phyloP scores from a whole-genome alignment of 371 early-diverging fungal genomes.

The Gilbertella persicaria region DNA sequence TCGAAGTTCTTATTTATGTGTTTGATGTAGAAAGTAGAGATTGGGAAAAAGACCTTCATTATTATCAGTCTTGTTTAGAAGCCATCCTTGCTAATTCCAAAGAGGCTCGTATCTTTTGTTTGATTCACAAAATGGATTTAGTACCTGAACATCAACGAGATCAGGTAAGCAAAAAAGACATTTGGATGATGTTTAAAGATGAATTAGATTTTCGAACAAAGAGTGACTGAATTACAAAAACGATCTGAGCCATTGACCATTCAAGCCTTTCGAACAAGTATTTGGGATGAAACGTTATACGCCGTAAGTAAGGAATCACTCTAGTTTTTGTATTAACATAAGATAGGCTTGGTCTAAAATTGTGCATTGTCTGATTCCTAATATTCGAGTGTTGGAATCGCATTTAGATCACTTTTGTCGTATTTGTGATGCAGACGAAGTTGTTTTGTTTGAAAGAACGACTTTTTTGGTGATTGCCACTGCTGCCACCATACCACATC shows the following conservation, averaged over 20 bases:
- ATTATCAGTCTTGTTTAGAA: conserved; percentile 89
- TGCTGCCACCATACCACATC: conserved; percentile 56
- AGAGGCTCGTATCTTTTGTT: conserved; percentile 91
- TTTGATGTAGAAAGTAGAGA: conserved; percentile 96
- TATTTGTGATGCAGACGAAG: conserved; percentile 91
- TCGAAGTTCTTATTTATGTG: conserved; percentile 97
- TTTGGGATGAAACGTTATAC: conserved; percentile 96
- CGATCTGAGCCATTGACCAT: conserved; percentile 76
- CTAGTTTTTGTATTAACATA: neutral
- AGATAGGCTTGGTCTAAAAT: conserved; percentile 95
- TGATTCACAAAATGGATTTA: conserved; percentile 97
- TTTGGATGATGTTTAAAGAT: neutral
- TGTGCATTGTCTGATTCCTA: conserved; percentile 92
- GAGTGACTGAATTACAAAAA: conserved; percentile 69
- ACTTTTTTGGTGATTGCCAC: conserved; percentile 94
- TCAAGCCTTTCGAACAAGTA: conserved; percentile 85
- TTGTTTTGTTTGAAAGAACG: conserved; percentile 91
- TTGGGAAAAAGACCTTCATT: conserved; percentile 85
- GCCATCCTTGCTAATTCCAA: conserved; percentile 80
- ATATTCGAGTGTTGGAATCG: conserved; percentile 78
- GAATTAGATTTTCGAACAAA: conserved; percentile 66
- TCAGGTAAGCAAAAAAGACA: conserved; percentile 38
- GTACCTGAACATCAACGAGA: conserved; percentile 78
- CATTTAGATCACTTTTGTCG: conserved; percentile 78
- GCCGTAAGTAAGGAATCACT: conserved; percentile 51